Evolutionary conservation across 768 basidiomycete species (phyloP).

Genomic region (Mycena pura): DNA sequence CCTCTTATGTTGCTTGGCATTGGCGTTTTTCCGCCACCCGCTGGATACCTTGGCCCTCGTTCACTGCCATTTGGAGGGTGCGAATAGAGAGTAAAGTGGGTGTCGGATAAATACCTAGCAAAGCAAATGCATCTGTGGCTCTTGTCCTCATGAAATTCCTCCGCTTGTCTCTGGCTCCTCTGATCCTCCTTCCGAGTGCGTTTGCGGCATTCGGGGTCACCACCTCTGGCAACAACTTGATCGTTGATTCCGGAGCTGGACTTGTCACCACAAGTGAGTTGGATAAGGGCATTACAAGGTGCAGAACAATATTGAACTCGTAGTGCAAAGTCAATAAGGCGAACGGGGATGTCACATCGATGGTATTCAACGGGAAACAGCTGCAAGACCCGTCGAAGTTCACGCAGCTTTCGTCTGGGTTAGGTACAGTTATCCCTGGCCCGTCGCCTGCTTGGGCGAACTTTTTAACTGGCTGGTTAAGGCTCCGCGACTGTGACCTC

Average conservation of each 20-base stretch:
- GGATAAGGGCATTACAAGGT: too few species aligned
- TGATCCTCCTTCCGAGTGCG: conserved; percentile 38
- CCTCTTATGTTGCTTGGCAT: too few species aligned
- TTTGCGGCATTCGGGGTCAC: conserved; percentile 55
- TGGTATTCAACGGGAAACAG: conserved; percentile 53
- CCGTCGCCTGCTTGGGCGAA: neutral
- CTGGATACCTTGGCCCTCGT: conserved; percentile 25
- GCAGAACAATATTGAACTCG: too few species aligned
- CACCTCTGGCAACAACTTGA: conserved; percentile 45
- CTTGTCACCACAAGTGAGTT: conserved; percentile 50
- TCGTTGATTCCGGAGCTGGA: conserved; percentile 53
- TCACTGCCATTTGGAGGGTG: neutral
- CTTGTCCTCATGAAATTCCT: conserved; percentile 19
- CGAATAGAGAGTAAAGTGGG: neutral
- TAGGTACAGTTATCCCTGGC: conserved; percentile 37
- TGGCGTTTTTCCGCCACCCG: neutral
- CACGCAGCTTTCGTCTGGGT: conserved; percentile 54
- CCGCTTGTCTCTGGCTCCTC: conserved; percentile 13
- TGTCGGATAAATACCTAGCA: conserved; percentile 4
- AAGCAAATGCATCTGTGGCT: neutral
- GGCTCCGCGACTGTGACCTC: conserved; percentile 51
- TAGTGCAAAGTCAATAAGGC: conserved; percentile 24
- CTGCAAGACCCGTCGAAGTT: conserved; percentile 52
- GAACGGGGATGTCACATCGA: conserved; percentile 54
- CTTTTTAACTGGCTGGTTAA: conserved; percentile 15